Evolutionary conservation across 495 filamentous ascomycete genomes (phyloP), one percentile per base, ranked within the genome.

Genomic region (Achaetomiella virescens): DNA sequence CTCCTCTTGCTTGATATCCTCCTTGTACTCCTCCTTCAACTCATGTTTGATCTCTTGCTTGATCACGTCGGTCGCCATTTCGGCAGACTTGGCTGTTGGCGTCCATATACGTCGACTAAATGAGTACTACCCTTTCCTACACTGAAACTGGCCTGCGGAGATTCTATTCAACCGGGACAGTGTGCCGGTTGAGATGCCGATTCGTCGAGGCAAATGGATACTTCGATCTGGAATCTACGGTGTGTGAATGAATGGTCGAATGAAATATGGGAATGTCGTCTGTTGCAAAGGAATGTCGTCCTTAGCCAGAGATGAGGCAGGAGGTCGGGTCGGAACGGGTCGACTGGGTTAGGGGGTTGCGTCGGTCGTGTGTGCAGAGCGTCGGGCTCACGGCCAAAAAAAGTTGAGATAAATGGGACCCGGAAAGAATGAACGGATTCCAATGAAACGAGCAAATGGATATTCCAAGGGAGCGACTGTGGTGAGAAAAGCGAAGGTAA

Each of bases 391-490:
- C 58, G 59, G 60, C 46, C 43, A 54, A 70, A 69, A 60, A 57
- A 68, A 67, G 52, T 61, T 61, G 62, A 61, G 61, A 55, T 53
- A 57, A 63, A 52, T 48, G 61, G 54, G 46, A 65, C 56, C 70
- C 69, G 69, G 54, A 73, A 73, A 61, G 70, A 72, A 61, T 72
- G 69, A 63, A 66, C 64, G 70, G 67, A 60, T 57, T 51, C 60
- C 63, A 33, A 33, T 45, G 42, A 51, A 66, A 54, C 51, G 57
- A 64, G 62, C 51, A 62, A 68, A 65, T 58, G 48, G 55, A 48
- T 65, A 58, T 64, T 72, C 56, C 62, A 70, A 73, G 69, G 57
- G 70, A 73, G 66, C 62, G 70, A 73, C 70, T 70, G 63, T 68
- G 68, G 68, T 67, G 65, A 70, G 67, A 64, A 67, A 69, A 69